These are phyloP conservation scores for Starmerella etchellsii DNA, from an alignment of 805 yeast species.

Conservation along the genomic window DNA sequence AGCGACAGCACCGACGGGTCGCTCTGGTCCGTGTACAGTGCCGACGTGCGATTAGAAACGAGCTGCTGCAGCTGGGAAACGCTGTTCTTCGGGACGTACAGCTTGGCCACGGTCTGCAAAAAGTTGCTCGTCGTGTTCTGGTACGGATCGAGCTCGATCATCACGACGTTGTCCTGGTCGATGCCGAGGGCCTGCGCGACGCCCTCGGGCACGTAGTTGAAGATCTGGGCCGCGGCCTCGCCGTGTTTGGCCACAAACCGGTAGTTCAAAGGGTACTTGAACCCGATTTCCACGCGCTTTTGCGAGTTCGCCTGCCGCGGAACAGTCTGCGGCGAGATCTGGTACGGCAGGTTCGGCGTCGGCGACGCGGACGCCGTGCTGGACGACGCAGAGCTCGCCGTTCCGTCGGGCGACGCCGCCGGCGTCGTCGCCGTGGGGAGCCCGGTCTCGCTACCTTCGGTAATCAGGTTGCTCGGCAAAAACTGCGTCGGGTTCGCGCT, in stretches of 20 bases:
- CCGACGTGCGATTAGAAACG: constrained; percentile 41
- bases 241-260: constrained; percentile 67
- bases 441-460: constrained; percentile 5
- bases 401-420: not conserved
- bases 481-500: constrained; percentile 4
- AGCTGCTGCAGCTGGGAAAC: constrained; percentile 38
- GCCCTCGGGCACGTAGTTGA: constrained; percentile 69
- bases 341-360: constrained; percentile 38
- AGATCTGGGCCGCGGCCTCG: constrained; percentile 69
- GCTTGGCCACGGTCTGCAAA: constrained; percentile 77
- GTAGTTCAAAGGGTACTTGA: constrained; percentile 66
- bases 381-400: not conserved
- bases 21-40: constrained; percentile 43
- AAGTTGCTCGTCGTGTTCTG: constrained; percentile 41
- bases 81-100: constrained; percentile 54
- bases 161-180: constrained; percentile 35
- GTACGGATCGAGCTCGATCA: constrained; percentile 64
- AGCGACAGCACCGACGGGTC: constrained; percentile 43
- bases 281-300: constrained; percentile 59
- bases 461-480: constrained; percentile 1
- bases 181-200: constrained; percentile 48
- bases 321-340: constrained; percentile 51
- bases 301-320: constrained; percentile 26
- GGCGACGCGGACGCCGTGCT: constrained; percentile 1
- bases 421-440: not conserved